Evolutionary conservation across 2,329 filamentous ascomycete genomes (phyloP), one percentile per base, ranked within the genome.

Genomic region (Colletotrichum caudatum): DNA sequence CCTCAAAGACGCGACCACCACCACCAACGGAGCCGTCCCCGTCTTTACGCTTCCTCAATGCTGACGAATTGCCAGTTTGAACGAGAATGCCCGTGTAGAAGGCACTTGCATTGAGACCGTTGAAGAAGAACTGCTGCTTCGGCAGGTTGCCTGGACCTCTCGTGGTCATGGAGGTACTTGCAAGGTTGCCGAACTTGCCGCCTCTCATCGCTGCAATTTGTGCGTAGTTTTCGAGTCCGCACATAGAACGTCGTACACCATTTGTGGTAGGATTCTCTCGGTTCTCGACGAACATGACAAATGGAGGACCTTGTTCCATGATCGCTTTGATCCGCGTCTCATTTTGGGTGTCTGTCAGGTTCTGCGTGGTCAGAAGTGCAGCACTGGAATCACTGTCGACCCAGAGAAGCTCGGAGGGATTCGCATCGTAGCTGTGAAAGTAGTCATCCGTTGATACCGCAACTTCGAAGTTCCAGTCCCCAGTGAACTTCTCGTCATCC

Each of bases 101-200:
- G 5, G 92, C 91, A 75, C 90, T 93, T 5, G 87, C 83, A 72
- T 94, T 93, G 51, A 99, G 87, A 0, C 91, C 90, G 48, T 88
- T 90, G 59, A 98, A 86, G 76, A 95, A 94, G 79, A 99, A 97
- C 77, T 97, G 94, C 79, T 97, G 92, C 79, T 94, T 95, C 1
- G 93, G 93, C 71, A 91, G 85, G 62, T 89, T 89, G 4, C 89
- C 90, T 1, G 86, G 82, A 4, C 90, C 93, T 41, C 90, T 88
- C 37, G 86, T 90, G 2, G 91, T 95, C 85, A 97, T 93, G 50
- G 88, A 85, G 56, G 88, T 90, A 18, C 82, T 84, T 39, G 90
- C 85, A 60, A 85, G 80, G 71, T 80, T 83, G 39, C 82, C 79
- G 26, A 81, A 79, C 57, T 83, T 84, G 66, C 87, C 86, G 72